These are phyloP conservation scores for Ogataea paraovalis DNA, from an alignment of 805 yeast genomes.

Conservation along the genomic window DNA sequence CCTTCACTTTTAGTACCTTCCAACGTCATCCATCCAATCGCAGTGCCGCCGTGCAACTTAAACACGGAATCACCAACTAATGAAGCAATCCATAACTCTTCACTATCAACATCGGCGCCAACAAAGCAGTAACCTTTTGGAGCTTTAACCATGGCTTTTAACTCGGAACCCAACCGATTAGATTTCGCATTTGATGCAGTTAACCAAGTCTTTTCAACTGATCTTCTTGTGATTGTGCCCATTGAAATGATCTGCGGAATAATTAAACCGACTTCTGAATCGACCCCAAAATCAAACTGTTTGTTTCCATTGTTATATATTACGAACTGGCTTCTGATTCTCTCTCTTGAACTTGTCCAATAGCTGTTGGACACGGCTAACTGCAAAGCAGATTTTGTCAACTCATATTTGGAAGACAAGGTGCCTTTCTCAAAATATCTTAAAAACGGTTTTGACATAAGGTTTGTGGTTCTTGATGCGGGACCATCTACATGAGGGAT, in stretches of 20 bases:
- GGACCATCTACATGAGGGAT: constrained; percentile 90
- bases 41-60: constrained; percentile 90
- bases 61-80: constrained; percentile 89
- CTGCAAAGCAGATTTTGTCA: constrained; percentile 75
- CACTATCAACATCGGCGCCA: constrained; percentile 99
- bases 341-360: constrained; percentile 87
- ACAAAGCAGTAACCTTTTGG: constrained; percentile 89
- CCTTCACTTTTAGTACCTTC: constrained; percentile 92
- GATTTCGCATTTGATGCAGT: constrained; percentile 94
- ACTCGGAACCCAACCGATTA: constrained; percentile 85
- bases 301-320: constrained; percentile 45
- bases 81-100: constrained; percentile 97
- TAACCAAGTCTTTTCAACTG: constrained; percentile 96
- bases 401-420: constrained; percentile 62
- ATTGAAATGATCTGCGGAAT: constrained; percentile 81
- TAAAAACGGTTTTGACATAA: constrained; percentile 74
- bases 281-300: constrained; percentile 14
- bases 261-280: constrained; percentile 56
- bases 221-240: constrained; percentile 96
- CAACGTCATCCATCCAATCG: constrained; percentile 98
- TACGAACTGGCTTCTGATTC: constrained; percentile 83
- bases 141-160: constrained; percentile 80
- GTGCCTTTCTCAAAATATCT: constrained; percentile 69
- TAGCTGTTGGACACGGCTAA: constrained; percentile 79
- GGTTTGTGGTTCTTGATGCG: constrained; percentile 61